Conservation (phyloP, 768 basidiomycete genomes). For the Kwoniella mangroviensis region DNA sequence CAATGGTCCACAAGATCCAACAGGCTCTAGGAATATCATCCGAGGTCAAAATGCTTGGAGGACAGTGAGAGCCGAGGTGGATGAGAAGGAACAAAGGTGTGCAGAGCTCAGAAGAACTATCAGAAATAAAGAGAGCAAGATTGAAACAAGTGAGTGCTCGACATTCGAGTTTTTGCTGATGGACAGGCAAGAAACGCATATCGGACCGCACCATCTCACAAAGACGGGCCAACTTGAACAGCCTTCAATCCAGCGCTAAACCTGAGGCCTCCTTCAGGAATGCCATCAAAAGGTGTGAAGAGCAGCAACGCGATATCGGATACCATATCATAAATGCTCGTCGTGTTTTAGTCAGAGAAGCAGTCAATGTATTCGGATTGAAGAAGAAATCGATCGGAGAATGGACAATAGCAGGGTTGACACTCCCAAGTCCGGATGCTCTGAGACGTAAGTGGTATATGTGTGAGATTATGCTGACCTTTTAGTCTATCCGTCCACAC, state of each 20-base stretch:
- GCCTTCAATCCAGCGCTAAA: not conserved
- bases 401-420: slow-evolving; percentile 48
- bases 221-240: slow-evolving; percentile 1
- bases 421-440: slow-evolving; percentile 30
- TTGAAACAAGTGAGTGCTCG: slow-evolving; percentile 12
- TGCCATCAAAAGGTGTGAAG: slow-evolving; percentile 3
- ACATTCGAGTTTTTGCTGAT: not conserved
- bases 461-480: not conserved
- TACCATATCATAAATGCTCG: slow-evolving; percentile 40
- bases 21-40: not conserved
- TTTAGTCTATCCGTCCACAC: slow-evolving; percentile 34
- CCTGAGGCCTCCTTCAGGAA: not conserved
- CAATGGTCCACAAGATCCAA: not conserved
- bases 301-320: slow-evolving; percentile 24
- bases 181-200: not conserved
- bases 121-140: slow-evolving; percentile 6
- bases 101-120: slow-evolving; percentile 15
- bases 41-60: slow-evolving; percentile 31
- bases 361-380: slow-evolving; percentile 45
- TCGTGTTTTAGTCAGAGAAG: slow-evolving; percentile 45
- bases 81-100: slow-evolving; percentile 19
- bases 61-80: slow-evolving; percentile 37
- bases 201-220: not conserved
- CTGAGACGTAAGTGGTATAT: slow-evolving; percentile 35
- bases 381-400: slow-evolving; percentile 12